Evolutionary conservation across 768 basidiomycete genomes (phyloP), one percentile per base, ranked within the genome.

Genomic region (Pulveroboletus sp.): DNA sequence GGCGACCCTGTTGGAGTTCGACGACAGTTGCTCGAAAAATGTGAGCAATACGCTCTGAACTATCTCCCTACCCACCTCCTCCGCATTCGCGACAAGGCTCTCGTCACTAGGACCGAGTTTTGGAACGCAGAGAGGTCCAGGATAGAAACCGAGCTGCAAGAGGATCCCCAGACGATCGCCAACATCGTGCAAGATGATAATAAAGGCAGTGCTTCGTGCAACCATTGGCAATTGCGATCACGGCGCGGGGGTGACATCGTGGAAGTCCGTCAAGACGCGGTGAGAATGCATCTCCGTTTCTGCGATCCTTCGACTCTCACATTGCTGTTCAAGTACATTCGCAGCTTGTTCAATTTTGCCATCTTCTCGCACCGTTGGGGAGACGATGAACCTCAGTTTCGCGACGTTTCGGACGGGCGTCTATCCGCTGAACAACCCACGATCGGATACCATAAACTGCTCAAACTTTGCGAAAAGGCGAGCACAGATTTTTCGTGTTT

Each of bases 291-390:
- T 36, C 16, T 27, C n/a, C n/a, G n/a, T n/a, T n/a, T n/a, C n/a
- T 12, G 1, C 23, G 29, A 24, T 8, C 2, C 11, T 35, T 14
- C 23, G 4, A 14, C n/a, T 34, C 45, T 56, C 31, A 57, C 16
- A 6, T 13, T 36, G 10, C 24, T n/a, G 30, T 20, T 27, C 30
- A 20, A 54, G 51, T 47, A 47, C n/a, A 37, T 57, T 12, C 50
- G 43, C 16, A 45, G 17, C 12, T 8, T 58, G 26, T 59, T 58
- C 56, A 58, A 27, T 27, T 57, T 57, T 5, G 51, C 56, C 7
- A 49, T 57, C 20, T 53, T 61, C 40, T 61, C 61, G 10, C 58
- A 61, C 17, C 56, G 55, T 11, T 63, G 59, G 60, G 55, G 60
- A 29, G 44, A 41, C 5, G 58, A 57, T 8, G 58, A 63, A 6